Base-by-base conservation (phyloP, 805 yeast genomes). In the Candida saitoana region DNA sequence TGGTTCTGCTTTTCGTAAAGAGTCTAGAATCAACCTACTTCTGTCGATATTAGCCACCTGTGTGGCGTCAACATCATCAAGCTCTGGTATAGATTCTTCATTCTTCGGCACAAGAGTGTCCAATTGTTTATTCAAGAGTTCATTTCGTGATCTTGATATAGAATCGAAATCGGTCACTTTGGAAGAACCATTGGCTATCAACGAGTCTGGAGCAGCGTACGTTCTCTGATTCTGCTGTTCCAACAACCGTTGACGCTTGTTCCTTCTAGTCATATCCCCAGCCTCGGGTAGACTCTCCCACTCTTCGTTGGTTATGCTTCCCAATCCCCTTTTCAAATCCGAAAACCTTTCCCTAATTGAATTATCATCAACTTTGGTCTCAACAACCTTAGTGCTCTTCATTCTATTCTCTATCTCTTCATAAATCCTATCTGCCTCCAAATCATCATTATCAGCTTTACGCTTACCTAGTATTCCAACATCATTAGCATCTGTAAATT, bases 221-320 rank as follows among this genome's bases (percentile, higher is more conserved):
- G 76, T 78, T 45, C 96, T 66, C 48, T 82, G 80, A 44, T 77
- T 77, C 50, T 69, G 73, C 53, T 82, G 84, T 36, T 77, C 75
- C 41, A 80, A 71, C 34, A 79, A 59, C 41, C 96, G 67, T 38
- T 75, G 66, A 42, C 98, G 65, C 50, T 89, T 87, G 60, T 88
- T 88, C 43, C 79, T 70, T 53, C 80, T 74, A 0, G 99, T 93
- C 53, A 87, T 67, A 60, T 91, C 98, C 1, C 88, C 85, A 1
- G 87, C 93, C 48, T 88, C 96, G 0, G 98, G 98, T 3, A 91
- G 55, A 46, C 69, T 73, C 3, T 75, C 71, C 99, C 99, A 91
- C 53, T 90, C 82, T 3, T 78, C 84, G 16, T 69, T 76, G 3
- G 85, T 69, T 0, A 91, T 77, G 0, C 60, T 51, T 0, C 81